Base-by-base conservation (phyloP, 1,139 yeast species). In the Hemisphaericaspora subhashii region DNA sequence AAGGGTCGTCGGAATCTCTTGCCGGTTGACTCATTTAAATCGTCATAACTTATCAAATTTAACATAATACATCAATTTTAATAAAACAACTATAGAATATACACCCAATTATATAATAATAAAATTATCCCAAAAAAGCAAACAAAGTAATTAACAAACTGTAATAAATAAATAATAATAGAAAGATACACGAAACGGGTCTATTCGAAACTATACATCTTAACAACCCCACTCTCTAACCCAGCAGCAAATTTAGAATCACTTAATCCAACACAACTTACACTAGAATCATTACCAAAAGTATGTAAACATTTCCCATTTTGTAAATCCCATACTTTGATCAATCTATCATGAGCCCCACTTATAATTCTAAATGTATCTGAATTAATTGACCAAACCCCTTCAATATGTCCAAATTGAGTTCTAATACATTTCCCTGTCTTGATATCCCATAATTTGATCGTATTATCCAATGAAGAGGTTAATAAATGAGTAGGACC, bases 361-460 rank as follows among this genome's bases (percentile, higher is more conserved):
- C 94, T 83, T 13, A 90, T 86, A 33, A 92, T 86, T 49, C 98
- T 75, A 71, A 92, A 92, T 31, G 92, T 89, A 65, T 92, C 98
- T 0, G 97, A 95, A 13, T 92, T 88, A 44, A 92, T 85, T 30
- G 92, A 87, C 97, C 98, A 90, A 14, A 92, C 96, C 14, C 98
- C 98, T 62, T 92, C 98, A 39, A 90, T 88, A 56, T 92, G 98
- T 5, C 98, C 98, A 64, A 90, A 90, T 58, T 92, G 90, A 0
- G 98, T 90, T 42, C 97, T 74, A 14, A 88, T 79, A 55, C 98
- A 90, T 58, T 80, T 79, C 3, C 97, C 97, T 0, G 94, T 79
- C 46, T 73, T 72, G 25, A 89, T 83, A 52, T 89, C 95, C 98
- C 98, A 92, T 35, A 92, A 64, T 59, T 90, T 89, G 57, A 92